Base-by-base conservation (phyloP, 73 alveolate genomes). In the Paramecium sonneborni region DNA sequence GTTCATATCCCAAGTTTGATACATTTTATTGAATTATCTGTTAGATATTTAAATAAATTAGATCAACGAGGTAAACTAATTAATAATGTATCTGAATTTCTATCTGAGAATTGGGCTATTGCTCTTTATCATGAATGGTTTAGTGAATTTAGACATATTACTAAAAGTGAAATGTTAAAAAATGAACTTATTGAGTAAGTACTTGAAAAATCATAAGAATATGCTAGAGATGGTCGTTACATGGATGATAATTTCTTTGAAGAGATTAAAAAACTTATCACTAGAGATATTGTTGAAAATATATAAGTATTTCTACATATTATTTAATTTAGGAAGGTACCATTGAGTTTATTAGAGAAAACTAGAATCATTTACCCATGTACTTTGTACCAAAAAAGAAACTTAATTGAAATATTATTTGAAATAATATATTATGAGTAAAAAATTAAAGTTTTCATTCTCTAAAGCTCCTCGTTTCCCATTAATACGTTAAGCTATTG, bases 111-210 rank as follows among this genome's bases (percentile, higher is more conserved):
- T 95, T 98, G 99, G 99, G 99, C 99, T 5, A 94, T 98, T 21
- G 99, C 99, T 3, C 96, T 98, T 52, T 98, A 98, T 92, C 99
- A 98, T 93, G 99, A 98, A 88, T 96, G 98, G 98, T 98, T 98
- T 94, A 98, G 99, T 87, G 99, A 98, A 85, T 97, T 98, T 93
- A 97, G 99, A 92, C 94, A 95, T 57, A 96, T 97, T 52, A 93
- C 97, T 93, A 95, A 98, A 96, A 93, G 88, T 57, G 96, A 95
- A 10, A 52, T 96, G 82, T 92, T 94, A 37, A 88, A 96, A 41
- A 58, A 93, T 69, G 92, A 84, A 57, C 95, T 93, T 74, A 93
- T 95, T 7, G 94, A 94, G 57, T 91, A 84, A 43, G 95, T 96
- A 26, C 85, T 95, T 46, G 97, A 96, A 85, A 95, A 94, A 88